These are phyloP conservation scores for Staphylotrichum longicolle DNA, from an alignment of 495 filamentous ascomycete species.

Conservation along the genomic window DNA sequence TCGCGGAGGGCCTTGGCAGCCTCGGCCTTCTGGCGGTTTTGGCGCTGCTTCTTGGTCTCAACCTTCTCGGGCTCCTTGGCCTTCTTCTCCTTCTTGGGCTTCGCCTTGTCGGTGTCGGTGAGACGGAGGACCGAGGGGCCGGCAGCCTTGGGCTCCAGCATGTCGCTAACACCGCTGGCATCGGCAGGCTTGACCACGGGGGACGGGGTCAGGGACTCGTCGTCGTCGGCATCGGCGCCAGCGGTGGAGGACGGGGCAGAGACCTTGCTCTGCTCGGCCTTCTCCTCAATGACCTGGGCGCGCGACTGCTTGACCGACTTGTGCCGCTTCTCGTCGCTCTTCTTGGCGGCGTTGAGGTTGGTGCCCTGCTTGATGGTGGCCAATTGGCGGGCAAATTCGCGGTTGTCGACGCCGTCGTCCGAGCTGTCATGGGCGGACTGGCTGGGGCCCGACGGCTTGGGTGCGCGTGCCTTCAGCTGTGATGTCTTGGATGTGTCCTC, in stretches of 20 bases:
- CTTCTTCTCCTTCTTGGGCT: slow-evolving; percentile 62
- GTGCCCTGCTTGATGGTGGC: slow-evolving; percentile 64
- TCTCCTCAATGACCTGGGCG: slow-evolving; percentile 43
- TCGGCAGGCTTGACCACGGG: slow-evolving; percentile 55
- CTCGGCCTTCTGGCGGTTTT: slow-evolving; percentile 80
- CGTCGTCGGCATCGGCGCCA: slow-evolving; percentile 79
- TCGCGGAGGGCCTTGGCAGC: slow-evolving; percentile 66
- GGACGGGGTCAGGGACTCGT: slow-evolving; percentile 64
- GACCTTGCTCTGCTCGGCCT: slow-evolving; percentile 37
- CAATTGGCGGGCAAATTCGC: slow-evolving; percentile 71
- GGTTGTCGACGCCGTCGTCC: slow-evolving; percentile 61
- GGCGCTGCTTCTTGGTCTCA: slow-evolving; percentile 88
- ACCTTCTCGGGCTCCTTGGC: slow-evolving; percentile 50
- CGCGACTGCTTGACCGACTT: slow-evolving; percentile 57
- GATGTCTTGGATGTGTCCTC: slow-evolving; percentile 34
- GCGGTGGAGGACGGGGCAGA: slow-evolving; percentile 68
- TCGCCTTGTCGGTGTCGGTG: slow-evolving; percentile 60
- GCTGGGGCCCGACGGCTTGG: slow-evolving; percentile 20
- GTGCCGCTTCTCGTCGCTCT: slow-evolving; percentile 58
- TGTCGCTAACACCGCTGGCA: slow-evolving; percentile 70
- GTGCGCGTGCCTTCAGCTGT: slow-evolving; percentile 34
- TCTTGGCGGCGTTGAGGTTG: slow-evolving; percentile 53
- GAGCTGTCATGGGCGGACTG: slow-evolving; percentile 39
- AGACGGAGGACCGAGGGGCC: slow-evolving; percentile 75
- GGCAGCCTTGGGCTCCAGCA: slow-evolving; percentile 71